Percentiles rank a stretch among this genome's conserved stretches.
Evolutionary conservation across 2,329 filamentous ascomycete genomes (phyloP).

Genomic region (Ophiocordyceps robertsii): DNA sequence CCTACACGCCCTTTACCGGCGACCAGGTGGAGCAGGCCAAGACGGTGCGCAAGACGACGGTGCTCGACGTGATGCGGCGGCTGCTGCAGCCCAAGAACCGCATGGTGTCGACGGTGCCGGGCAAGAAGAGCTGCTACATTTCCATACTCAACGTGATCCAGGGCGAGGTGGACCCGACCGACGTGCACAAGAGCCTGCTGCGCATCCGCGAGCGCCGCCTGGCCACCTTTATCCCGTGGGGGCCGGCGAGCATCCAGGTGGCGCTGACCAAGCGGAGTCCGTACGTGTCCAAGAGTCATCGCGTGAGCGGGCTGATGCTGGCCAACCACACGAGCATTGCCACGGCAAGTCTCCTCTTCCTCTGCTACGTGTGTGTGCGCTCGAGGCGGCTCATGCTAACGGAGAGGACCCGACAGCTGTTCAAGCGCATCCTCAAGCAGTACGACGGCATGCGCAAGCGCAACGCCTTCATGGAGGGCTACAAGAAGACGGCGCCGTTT

Average conservation of each 20-base stretch:
- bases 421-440: conserved; percentile 84
- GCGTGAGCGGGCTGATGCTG: conserved; percentile 92
- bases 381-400: neutral
- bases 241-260: conserved; percentile 93
- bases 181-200: conserved; percentile 94
- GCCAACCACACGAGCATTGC: conserved; percentile 97
- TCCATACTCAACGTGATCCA: conserved; percentile 98
- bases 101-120: conserved; percentile 93
- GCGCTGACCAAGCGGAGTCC: conserved; percentile 93
- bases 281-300: conserved; percentile 85
- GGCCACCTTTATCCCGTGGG: conserved; percentile 97
- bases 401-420: conserved; percentile 40
- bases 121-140: conserved; percentile 98
- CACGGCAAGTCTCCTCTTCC: conserved; percentile 38
- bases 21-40: conserved; percentile 95
- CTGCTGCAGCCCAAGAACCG: conserved; percentile 95
- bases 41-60: conserved; percentile 95
- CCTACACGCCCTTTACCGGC: conserved; percentile 94
- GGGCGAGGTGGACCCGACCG: conserved; percentile 93
- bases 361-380: too few species aligned
- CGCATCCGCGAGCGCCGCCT: conserved; percentile 88
- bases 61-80: conserved; percentile 92
- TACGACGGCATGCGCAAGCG: conserved; percentile 92
- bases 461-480: conserved; percentile 90
- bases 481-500: conserved; percentile 93